Percentiles rank a stretch among this genome's conserved stretches.
These are phyloP conservation scores for Sugiyamaella floridensis DNA, from an alignment of 805 yeast genomes.

Conservation along the genomic window DNA sequence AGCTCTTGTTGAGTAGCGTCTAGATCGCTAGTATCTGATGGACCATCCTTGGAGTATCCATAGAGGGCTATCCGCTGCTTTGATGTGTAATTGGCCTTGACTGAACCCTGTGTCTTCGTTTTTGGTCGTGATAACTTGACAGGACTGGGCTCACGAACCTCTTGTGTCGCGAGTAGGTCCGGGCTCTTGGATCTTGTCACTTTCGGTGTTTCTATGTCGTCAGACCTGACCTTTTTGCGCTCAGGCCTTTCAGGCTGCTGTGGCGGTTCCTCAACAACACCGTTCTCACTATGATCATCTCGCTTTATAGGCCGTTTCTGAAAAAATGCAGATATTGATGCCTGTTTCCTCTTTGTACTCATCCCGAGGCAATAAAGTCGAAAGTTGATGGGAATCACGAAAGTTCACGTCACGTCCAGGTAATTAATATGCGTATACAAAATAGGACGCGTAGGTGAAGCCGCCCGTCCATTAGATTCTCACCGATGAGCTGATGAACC, in stretches of 20 bases:
- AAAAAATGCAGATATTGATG: conserved; percentile 1
- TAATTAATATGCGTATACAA: background rate
- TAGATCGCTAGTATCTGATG: background rate
- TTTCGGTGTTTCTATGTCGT: no score
- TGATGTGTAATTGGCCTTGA: background rate
- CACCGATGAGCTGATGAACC: no score
- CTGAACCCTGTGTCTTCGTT: background rate
- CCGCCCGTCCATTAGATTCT: no score
- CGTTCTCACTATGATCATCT: no score
- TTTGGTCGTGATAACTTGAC: background rate
- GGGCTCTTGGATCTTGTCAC: no score
- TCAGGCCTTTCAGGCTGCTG: no score
- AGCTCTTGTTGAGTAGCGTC: background rate
- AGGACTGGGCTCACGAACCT: no score
- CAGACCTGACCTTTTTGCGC: no score
- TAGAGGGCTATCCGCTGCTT: background rate
- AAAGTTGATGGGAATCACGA: no score
- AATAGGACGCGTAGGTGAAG: background rate
- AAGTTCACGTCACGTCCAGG: background rate
- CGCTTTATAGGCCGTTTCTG: background rate
- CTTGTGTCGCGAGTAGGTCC: no score
- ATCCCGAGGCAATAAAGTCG: background rate
- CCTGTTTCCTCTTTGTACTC: background rate
- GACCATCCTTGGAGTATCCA: background rate
- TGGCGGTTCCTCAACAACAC: no score